A percentile compares a stretch with the other conserved stretches of the same genome.
Conservation (phyloP, 2,329 filamentous ascomycete species). For the Fusarium cyanostomum region DNA sequence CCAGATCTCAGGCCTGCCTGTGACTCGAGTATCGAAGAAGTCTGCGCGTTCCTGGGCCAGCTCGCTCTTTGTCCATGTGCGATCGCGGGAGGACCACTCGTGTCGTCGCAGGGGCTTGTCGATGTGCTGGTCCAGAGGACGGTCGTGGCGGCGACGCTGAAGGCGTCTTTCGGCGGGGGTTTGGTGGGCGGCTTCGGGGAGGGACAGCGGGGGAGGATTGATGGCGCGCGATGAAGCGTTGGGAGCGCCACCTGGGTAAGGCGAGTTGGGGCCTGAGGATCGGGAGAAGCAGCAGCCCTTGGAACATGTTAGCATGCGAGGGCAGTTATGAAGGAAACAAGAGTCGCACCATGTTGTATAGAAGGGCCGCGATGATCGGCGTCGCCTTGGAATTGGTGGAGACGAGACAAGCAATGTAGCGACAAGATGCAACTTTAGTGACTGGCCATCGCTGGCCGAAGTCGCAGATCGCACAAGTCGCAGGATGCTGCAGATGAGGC, state of each 20-base stretch:
- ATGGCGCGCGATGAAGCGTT: constrained; percentile 64
- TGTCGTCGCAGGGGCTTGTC: constrained; percentile 74
- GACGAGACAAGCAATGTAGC: constrained; percentile 21
- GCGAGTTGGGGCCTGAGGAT: constrained; percentile 61
- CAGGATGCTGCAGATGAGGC: background rate
- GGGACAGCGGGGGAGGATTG: constrained; percentile 53
- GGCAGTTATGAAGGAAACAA: background rate
- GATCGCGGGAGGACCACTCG: constrained; percentile 70
- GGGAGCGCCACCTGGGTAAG: constrained; percentile 60
- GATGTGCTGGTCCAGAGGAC: constrained; percentile 69
- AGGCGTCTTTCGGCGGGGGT: constrained; percentile 44
- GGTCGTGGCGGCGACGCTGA: constrained; percentile 46
- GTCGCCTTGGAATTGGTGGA: constrained; percentile 15
- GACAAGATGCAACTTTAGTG: constrained; percentile 16
- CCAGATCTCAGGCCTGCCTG: constrained; percentile 83
- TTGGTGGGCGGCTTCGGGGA: constrained; percentile 43
- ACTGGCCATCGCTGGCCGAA: constrained; percentile 35
- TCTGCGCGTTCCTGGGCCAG: constrained; percentile 77
- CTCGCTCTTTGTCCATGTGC: constrained; percentile 74
- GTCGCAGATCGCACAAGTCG: constrained; percentile 18
- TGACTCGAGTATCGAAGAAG: constrained; percentile 91
- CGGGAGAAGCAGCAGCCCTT: constrained; percentile 68
- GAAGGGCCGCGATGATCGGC: constrained; percentile 14
- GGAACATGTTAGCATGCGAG: constrained; percentile 28
- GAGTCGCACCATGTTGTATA: constrained; percentile 34